A percentile compares a stretch with the other conserved stretches of the same genome.
Evolutionary conservation across 768 basidiomycete genomes (phyloP).

Genomic region (Mycena rosella): DNA sequence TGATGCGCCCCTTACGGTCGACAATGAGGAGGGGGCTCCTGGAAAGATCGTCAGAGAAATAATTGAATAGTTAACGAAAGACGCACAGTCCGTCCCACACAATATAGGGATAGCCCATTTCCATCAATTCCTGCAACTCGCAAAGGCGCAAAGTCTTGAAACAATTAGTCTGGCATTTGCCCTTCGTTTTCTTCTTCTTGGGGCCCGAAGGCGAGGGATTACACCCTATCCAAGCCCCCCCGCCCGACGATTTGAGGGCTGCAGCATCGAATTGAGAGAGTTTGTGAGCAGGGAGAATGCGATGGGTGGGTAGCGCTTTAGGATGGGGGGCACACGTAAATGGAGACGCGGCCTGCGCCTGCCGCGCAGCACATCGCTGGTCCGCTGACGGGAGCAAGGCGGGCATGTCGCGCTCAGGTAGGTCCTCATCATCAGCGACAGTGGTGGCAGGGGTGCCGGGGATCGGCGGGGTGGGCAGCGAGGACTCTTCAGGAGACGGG

Average conservation of each 20-base stretch:
- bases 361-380: background rate
- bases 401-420: background rate
- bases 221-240: constrained; percentile 6
- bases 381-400: background rate
- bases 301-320: background rate
- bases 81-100: constrained; percentile 23
- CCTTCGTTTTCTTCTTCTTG: too few species aligned
- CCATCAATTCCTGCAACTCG: background rate
- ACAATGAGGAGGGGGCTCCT: background rate
- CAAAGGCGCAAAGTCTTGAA: background rate
- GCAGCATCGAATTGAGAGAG: background rate
- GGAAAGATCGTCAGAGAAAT: too few species aligned
- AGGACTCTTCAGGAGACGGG: background rate
- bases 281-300: background rate
- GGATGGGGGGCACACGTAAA: background rate
- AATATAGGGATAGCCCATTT: background rate
- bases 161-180: background rate
- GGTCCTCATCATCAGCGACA: background rate
- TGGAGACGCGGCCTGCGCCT: background rate
- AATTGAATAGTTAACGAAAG: background rate
- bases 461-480: too few species aligned
- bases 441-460: background rate
- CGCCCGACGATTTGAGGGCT: background rate
- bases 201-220: too few species aligned
- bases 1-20: constrained; percentile 15